Conservation (phyloP, 192 early-diverging fungal species). For the Chytriomyces sp. region DNA sequence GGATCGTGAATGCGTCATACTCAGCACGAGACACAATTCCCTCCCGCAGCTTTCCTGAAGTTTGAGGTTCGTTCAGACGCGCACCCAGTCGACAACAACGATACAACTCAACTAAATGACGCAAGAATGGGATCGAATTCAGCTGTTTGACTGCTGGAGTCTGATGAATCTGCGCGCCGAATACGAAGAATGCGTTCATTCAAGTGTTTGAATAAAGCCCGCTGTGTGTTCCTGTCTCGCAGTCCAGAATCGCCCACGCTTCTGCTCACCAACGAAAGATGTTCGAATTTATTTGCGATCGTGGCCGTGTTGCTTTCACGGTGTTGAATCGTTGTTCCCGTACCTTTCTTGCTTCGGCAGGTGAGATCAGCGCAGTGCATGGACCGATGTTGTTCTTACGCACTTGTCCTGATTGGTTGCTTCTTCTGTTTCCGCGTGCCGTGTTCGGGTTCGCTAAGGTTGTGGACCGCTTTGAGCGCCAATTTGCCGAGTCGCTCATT, state of each 20-base stretch:
- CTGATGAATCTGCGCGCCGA: no score
- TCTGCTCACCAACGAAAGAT: neutral
- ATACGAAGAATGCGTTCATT: neutral
- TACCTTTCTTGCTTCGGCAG: no score
- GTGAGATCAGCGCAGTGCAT: no score
- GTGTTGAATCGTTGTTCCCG: neutral
- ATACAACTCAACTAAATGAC: neutral
- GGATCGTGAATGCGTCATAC: constrained; percentile 38
- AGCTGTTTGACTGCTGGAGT: no score
- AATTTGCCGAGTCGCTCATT: no score
- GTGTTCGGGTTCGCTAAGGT: no score
- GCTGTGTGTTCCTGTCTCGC: neutral
- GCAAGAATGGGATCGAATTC: neutral
- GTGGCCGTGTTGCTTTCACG: neutral
- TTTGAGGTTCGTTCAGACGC: neutral
- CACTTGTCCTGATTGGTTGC: no score
- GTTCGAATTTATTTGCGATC: neutral
- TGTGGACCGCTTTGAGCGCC: no score
- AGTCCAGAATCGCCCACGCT: neutral
- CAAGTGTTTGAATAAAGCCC: neutral
- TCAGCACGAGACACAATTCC: constrained; percentile 29
- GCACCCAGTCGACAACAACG: neutral
- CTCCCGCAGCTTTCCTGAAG: constrained; percentile 48
- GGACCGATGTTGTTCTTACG: no score
- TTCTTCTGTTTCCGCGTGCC: no score